Conservation (phyloP, 257 asterid genomes). For the Gardenia jasminoides region DNA sequence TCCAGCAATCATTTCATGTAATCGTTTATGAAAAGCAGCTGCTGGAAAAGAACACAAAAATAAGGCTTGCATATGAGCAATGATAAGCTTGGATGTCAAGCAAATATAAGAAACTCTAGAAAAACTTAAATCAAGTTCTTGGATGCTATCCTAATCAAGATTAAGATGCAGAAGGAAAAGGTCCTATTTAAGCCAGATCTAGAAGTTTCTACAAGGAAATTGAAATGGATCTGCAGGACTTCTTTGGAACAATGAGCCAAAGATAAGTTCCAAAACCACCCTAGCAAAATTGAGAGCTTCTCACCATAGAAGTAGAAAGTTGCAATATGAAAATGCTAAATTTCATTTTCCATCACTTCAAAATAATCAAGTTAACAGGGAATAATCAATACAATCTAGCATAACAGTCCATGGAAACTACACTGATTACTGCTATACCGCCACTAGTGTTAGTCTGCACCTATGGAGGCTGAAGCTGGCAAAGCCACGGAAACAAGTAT, state of each 20-base stretch:
- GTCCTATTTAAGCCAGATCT: neutral
- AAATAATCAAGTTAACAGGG: neutral
- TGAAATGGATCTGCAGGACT: neutral
- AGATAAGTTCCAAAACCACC: neutral
- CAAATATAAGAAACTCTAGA: neutral
- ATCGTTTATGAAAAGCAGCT: constrained; percentile 41
- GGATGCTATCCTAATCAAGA: neutral
- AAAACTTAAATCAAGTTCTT: neutral
- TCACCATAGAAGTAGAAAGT: neutral
- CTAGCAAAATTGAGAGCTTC: neutral
- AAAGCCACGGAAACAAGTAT: neutral
- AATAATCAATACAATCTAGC: neutral
- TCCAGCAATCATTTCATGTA: constrained; percentile 49
- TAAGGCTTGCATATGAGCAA: neutral
- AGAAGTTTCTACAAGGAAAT: neutral
- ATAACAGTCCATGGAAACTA: neutral
- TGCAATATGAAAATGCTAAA: neutral
- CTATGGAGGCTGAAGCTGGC: neutral
- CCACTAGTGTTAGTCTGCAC: neutral
- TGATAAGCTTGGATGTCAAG: constrained; percentile 2
- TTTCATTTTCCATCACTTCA: neutral
- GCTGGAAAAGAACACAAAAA: constrained; percentile 35
- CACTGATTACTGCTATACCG: neutral
- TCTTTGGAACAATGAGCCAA: neutral
- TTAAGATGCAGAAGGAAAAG: neutral